Conservation (phyloP, 163 green algal species). For the Volvox carteri region DNA sequence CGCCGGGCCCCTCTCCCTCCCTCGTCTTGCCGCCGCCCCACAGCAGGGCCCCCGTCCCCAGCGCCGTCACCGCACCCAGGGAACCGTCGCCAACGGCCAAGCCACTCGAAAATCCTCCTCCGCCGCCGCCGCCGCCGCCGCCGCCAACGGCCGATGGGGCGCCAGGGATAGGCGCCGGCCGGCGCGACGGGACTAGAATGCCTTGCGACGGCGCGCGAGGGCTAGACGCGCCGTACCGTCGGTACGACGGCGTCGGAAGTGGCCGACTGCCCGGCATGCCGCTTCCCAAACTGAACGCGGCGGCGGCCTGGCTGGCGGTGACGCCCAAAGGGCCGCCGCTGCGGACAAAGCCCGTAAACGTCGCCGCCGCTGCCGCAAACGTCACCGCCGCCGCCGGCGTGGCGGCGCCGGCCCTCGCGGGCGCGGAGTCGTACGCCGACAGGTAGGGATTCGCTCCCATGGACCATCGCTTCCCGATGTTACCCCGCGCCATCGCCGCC, state of each 20-base stretch:
- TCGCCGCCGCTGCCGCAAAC: background rate
- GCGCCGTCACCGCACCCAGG: background rate
- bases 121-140: background rate
- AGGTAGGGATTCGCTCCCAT: background rate
- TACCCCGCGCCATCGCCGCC: background rate
- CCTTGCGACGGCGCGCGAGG: constrained; percentile 13
- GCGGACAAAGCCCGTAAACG: background rate
- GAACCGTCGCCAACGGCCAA: background rate
- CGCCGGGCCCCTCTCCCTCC: background rate
- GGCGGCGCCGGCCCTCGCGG: background rate
- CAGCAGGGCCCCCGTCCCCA: background rate
- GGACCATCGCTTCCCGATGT: background rate
- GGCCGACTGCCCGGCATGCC: background rate
- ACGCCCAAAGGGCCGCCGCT: background rate
- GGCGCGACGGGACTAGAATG: constrained; percentile 25
- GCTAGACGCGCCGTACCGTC: constrained; percentile 35
- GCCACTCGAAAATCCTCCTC: constrained; percentile 17
- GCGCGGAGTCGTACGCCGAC: constrained; percentile 41
- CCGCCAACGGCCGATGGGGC: background rate
- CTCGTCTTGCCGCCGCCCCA: no score
- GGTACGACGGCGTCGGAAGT: constrained; percentile 34
- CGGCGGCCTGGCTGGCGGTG: background rate
- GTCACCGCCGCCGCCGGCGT: background rate
- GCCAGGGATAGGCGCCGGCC: background rate
- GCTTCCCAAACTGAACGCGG: background rate